Base-by-base conservation (phyloP, 176 grass and related monocot genomes). In the Bonia amplexicaulis region DNA sequence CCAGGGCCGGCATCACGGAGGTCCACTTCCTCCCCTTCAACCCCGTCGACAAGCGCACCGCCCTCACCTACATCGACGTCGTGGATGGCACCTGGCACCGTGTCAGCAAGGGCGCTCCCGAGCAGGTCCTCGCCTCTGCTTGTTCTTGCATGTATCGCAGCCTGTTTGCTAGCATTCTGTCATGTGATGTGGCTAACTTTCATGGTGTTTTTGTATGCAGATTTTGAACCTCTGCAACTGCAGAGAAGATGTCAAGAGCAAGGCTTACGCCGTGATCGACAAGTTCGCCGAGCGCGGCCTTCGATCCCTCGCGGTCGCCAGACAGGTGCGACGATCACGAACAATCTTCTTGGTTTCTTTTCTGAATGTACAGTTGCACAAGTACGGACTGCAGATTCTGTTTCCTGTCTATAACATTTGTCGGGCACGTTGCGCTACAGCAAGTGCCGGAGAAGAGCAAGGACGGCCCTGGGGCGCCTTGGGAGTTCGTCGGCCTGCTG, bases 1-100 rank as follows among this genome's bases (percentile, higher is more conserved):
- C 93, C 23, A 89, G 97, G 70, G 92, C 82, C 15, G 97, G 97
- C 35, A 92, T 99, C 71, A 15, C 12, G 12, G 93, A 96, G 82
- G 29, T 92, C 13, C 97, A 99, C 77, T 99, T 99, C 80, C 88
- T 96, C 6, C 97, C 97, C 15, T 99, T 99, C 89, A 96, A 99
- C 47, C 97, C 97, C 14, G 97, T 99, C 1, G 93, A 96, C 75
- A 99, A 99, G 84, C 91, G 97, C 81, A 99, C 97, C 74, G 97
- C 97, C 47, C 92, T 99, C 64, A 96, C 97, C 62, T 99, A 99
- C 66, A 9, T 80, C 14, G 67, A 84, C 73, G 12, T 2, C 48
- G 52, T 60, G 22, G 61, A 87, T 49, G 84, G 54, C 41, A 84
- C 37, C 7, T 99, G 97, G 92, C 93, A 94, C 88, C 91, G 97